Evolutionary conservation across 768 basidiomycete genomes (phyloP).

Genomic region (Podaxis sp.): DNA sequence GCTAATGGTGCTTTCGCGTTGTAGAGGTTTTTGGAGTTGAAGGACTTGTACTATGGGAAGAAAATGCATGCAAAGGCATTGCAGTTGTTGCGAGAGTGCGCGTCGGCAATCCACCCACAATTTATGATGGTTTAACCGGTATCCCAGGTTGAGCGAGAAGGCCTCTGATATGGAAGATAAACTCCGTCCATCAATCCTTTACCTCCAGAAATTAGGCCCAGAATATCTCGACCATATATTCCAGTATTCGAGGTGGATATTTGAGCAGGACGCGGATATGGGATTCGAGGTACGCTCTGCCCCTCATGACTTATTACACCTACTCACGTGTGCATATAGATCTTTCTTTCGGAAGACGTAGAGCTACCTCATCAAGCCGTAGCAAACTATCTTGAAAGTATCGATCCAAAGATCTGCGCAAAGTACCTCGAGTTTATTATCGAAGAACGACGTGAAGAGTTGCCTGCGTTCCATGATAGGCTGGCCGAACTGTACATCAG

Average conservation of each 20-base stretch:
- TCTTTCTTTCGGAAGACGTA: constrained; percentile 94
- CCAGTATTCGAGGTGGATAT: constrained; percentile 80
- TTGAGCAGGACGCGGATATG: constrained; percentile 67
- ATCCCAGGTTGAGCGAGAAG: constrained; percentile 70
- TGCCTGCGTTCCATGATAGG: constrained; percentile 78
- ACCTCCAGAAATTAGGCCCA: constrained; percentile 87
- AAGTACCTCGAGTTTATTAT: constrained; percentile 88
- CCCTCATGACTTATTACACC: background rate
- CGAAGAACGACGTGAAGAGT: constrained; percentile 65
- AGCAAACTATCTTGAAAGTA: constrained; percentile 71
- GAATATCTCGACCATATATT: constrained; percentile 83
- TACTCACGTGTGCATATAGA: constrained; percentile 42
- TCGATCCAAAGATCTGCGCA: constrained; percentile 67
- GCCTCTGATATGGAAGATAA: constrained; percentile 79
- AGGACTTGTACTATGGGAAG: constrained; percentile 90
- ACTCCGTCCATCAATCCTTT: constrained; percentile 79
- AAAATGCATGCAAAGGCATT: constrained; percentile 93
- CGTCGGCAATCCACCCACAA: constrained; percentile 3
- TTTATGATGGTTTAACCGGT: background rate
- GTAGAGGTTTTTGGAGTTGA: constrained; percentile 89
- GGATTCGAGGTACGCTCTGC: constrained; percentile 63
- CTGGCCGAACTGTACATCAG: constrained; percentile 84
- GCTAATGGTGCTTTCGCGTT: constrained; percentile 2
- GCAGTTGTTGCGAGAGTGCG: constrained; percentile 80
- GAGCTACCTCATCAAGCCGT: constrained; percentile 81